Evolutionary conservation across 2,329 filamentous ascomycete species (phyloP), one percentile per base, ranked within the genome.

Genomic region (Fusarium sp.): DNA sequence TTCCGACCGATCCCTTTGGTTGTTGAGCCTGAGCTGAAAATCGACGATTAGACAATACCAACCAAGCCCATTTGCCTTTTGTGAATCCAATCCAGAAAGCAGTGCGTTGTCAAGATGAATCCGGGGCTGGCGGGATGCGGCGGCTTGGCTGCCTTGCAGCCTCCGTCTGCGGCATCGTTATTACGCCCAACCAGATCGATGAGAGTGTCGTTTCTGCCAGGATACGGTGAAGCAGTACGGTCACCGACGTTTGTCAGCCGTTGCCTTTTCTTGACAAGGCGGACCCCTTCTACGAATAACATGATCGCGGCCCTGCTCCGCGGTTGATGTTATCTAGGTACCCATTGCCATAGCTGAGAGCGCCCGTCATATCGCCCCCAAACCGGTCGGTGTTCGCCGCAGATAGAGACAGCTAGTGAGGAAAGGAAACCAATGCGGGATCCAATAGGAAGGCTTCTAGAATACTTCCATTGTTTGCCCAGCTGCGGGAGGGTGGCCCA

Each of bases 401-500:
- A 28, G 31, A 42, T 34, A 26, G 25, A 38, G 31, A 28, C 31
- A 36, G 43, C 49, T 32, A 19, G 39, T 40, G 42, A 31, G 44
- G 57, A 62, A 64, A 58, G 50, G n/a, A 32, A 58, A 40, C 41
- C 41, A 48, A 63, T 47, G 63, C 39, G 58, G n/a, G 58, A 52
- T 58, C 48, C 50, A 62, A 63, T 22, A 60, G 59, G 68, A 67
- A 70, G 53, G 64, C 58, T 70, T 70, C 68, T 59, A 61, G 68
- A 70, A 70, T 49, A 38, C 45, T 66, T 66, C 58, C 41, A 52
- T 60, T 59, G 43, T 22, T 31, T 59, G 36, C 40, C 49, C 49
- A 46, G 15, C 36, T 43, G 10, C 28, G 32, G 41, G 32, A 61
- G 26, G 38, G 28, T 12, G 58, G 46, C 38, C 55, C 34, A 29